Evolutionary conservation across 1,139 yeast genomes (phyloP), one percentile per base, ranked within the genome.

Genomic region (Nakaseomyces sp.): DNA sequence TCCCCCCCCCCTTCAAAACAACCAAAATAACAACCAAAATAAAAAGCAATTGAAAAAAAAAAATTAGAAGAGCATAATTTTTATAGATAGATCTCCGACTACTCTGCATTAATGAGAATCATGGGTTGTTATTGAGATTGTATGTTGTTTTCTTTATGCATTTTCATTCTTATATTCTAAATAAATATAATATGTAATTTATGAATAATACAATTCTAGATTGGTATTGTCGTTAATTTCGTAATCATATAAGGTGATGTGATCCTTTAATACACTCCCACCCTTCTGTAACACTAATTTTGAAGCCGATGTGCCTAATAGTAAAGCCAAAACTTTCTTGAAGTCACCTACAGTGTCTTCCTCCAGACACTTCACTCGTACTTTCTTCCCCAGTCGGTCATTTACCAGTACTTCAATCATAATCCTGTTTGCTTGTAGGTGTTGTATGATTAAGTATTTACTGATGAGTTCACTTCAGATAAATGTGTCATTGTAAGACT

Each of bases 311-410:
- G 54, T 43, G 5, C 59, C 59, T 16, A 86, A 75, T 59, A 89
- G 97, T 16, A 87, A 70, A 0, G 91, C 81, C 15, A 93, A 66
- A 9, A 91, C 76, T 60, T 82, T 80, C 67, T 93, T 91, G 63
- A 91, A 80, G 56, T 93, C 98, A 4, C 93, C 96, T n/a, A 91
- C 73, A 0, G 91, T 75, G 60, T 91, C 98, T 8, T 80, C 80
- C 3, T 81, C 82, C 16, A 89, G 71, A 58, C 96, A 87, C 65
- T 87, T 89, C 42, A 89, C 96, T 44, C 76, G 73, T 37, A 88
- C 82, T 59, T 86, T 87, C 66, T 86, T 86, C 1, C 98, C 98
- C 16, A 91, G 59, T 63, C 74, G 57, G 47, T 73, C 79, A 50
- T 72, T 73, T 28, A 76, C 75, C 9, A 64, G 52, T 13, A 74